These are phyloP conservation scores for Pterocarpus santalinus DNA, from an alignment of 306 rosid species.

Conservation along the genomic window DNA sequence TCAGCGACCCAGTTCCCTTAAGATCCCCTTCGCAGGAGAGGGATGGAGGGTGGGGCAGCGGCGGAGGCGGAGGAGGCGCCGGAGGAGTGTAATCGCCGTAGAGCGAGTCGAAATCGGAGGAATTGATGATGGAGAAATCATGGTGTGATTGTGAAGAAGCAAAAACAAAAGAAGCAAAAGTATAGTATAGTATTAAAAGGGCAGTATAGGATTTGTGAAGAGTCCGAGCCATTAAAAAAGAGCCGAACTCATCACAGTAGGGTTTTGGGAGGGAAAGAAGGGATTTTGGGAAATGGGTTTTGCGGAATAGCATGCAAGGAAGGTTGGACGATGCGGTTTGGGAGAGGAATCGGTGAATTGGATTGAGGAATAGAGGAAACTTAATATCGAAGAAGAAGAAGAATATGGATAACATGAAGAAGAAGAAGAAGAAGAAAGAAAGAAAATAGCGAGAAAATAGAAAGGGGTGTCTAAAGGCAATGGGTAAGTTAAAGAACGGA, in stretches of 20 bases:
- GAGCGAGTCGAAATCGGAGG: constrained; percentile 51
- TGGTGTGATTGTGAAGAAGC: constrained; percentile 29
- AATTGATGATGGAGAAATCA: constrained; percentile 66
- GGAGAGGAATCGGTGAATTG: not conserved
- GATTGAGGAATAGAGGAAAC: constrained; percentile 10
- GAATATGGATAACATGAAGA: not conserved
- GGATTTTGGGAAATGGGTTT: not conserved
- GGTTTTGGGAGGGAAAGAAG: constrained; percentile 13
- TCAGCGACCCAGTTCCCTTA: constrained; percentile 73
- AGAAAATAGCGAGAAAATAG: not conserved
- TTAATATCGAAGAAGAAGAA: constrained; percentile 31
- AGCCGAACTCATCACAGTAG: constrained; percentile 56
- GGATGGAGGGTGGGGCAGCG: constrained; percentile 85
- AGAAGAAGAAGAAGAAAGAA: not conserved
- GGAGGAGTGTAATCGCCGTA: constrained; percentile 87
- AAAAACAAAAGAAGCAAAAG: constrained; percentile 21
- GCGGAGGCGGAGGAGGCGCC: constrained; percentile 85
- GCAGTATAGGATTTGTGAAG: constrained; percentile 40
- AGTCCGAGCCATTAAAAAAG: constrained; percentile 66
- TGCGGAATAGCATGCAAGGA: not conserved
- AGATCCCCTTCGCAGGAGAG: constrained; percentile 73
- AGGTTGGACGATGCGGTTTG: constrained; percentile 5
- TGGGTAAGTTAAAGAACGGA: not conserved
- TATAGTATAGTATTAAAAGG: constrained; percentile 40
- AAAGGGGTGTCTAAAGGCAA: not conserved